Conservation (phyloP, 2,329 filamentous ascomycete species). For the Sporothrix luriei region DNA sequence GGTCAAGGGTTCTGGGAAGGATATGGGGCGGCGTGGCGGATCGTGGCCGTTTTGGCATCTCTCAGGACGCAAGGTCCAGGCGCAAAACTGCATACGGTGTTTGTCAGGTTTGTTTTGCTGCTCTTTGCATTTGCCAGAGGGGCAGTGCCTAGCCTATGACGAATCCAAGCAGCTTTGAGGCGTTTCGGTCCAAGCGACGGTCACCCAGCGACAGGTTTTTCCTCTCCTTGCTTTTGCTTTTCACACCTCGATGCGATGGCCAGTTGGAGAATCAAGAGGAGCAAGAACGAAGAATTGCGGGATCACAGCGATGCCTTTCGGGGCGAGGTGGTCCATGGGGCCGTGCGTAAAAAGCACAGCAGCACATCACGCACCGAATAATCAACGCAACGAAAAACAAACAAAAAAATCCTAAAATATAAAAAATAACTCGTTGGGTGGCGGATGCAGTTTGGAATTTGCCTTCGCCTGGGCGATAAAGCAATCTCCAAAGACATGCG, state of each 20-base stretch:
- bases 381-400: conserved; percentile 28
- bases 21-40: not conserved
- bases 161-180: not conserved
- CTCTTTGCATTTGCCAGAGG: not conserved
- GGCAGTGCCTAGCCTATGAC: not conserved
- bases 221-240: not conserved
- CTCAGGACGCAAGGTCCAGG: not conserved
- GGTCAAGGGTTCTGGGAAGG: not conserved
- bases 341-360: not conserved
- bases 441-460: not conserved
- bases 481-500: not conserved
- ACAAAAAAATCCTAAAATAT: not conserved
- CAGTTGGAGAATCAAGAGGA: not conserved
- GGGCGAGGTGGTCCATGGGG: not conserved
- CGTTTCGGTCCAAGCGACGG: not conserved
- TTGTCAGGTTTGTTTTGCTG: not conserved
- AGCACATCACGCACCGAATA: conserved; percentile 1
- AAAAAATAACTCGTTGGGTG: not conserved
- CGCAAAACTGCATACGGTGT: not conserved
- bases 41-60: not conserved
- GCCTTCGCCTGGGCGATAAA: not conserved
- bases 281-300: not conserved
- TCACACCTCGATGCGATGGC: not conserved
- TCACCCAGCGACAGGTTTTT: not conserved
- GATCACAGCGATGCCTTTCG: not conserved